phyloP scores from a whole-genome alignment of 225 moss, liverwort and hornwort genomes.

The Marchantia paleacea region DNA sequence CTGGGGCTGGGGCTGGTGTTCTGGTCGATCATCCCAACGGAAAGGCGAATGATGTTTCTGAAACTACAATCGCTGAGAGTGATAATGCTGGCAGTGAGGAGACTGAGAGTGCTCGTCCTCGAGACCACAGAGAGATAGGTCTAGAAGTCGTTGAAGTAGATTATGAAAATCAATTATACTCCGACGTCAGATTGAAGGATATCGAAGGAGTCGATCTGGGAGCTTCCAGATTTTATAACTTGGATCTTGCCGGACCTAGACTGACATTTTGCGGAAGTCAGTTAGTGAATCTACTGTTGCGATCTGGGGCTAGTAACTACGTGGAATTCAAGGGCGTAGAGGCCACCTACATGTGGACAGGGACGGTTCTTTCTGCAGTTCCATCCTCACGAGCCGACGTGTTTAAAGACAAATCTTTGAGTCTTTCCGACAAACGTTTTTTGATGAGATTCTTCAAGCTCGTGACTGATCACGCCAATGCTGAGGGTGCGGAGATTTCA shows the following conservation, averaged over 20 bases:
- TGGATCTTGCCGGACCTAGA: slow-evolving; percentile 64
- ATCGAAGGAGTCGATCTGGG: slow-evolving; percentile 54
- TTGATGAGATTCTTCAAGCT: slow-evolving; percentile 98
- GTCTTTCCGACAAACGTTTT: slow-evolving; percentile 82
- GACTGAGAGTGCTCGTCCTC: background rate
- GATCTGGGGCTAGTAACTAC: slow-evolving; percentile 80
- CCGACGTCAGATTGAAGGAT: slow-evolving; percentile 45
- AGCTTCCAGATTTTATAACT: slow-evolving; percentile 46
- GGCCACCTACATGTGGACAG: slow-evolving; percentile 87
- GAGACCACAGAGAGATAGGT: slow-evolving; percentile 16
- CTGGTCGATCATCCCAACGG: background rate
- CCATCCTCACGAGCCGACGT: slow-evolving; percentile 92
- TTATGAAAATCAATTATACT: slow-evolving; percentile 47
- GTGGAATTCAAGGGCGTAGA: slow-evolving; percentile 92
- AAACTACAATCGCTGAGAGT: background rate
- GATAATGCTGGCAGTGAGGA: slow-evolving; percentile 1
- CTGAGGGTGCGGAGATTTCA: slow-evolving; percentile 43
- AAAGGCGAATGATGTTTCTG: background rate
- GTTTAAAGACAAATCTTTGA: slow-evolving; percentile 77
- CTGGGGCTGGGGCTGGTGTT: too few species aligned
- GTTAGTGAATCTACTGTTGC: slow-evolving; percentile 64
- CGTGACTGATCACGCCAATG: slow-evolving; percentile 65
- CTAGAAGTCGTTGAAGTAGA: slow-evolving; percentile 52
- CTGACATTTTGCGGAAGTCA: slow-evolving; percentile 80
- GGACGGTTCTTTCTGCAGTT: slow-evolving; percentile 60